phyloP scores from a whole-genome alignment of 805 yeast genomes.

The Hanseniaspora taiwanica region DNA sequence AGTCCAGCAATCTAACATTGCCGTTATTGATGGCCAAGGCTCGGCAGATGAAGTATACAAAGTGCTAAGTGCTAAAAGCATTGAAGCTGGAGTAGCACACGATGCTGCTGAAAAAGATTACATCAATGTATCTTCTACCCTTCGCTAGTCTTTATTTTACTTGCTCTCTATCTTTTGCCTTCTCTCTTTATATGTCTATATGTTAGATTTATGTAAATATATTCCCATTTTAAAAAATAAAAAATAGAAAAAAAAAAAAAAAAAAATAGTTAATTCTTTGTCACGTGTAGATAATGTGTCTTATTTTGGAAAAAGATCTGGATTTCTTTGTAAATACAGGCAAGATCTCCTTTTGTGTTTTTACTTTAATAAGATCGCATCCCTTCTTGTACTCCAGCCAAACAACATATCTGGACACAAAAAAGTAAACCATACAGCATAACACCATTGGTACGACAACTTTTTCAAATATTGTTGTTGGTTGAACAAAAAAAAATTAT shows the following conservation, averaged over 20 bases:
- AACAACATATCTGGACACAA: too few species aligned
- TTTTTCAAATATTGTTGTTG: too few species aligned
- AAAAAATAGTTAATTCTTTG: background rate
- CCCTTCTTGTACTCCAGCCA: too few species aligned
- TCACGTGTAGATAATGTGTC: background rate
- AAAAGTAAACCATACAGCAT: background rate
- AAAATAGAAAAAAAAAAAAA: background rate
- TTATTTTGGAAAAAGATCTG: too few species aligned
- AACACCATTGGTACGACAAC: too few species aligned
- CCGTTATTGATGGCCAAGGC: slow-evolving; percentile 12
- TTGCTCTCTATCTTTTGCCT: background rate
- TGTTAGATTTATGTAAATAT: background rate
- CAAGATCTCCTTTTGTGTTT: too few species aligned
- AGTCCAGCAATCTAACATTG: slow-evolving; percentile 14
- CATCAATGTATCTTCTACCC: background rate
- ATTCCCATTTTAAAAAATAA: background rate
- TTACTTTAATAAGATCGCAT: too few species aligned
- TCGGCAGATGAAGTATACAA: background rate
- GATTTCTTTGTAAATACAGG: background rate
- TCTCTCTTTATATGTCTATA: too few species aligned
- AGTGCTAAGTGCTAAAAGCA: background rate
- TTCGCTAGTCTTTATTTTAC: background rate
- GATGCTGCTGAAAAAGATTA: background rate
- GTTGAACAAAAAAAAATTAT: too few species aligned
- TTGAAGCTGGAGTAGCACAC: background rate